Base-by-base conservation (phyloP, 257 asterid genomes). In the Ehretia macrophylla region DNA sequence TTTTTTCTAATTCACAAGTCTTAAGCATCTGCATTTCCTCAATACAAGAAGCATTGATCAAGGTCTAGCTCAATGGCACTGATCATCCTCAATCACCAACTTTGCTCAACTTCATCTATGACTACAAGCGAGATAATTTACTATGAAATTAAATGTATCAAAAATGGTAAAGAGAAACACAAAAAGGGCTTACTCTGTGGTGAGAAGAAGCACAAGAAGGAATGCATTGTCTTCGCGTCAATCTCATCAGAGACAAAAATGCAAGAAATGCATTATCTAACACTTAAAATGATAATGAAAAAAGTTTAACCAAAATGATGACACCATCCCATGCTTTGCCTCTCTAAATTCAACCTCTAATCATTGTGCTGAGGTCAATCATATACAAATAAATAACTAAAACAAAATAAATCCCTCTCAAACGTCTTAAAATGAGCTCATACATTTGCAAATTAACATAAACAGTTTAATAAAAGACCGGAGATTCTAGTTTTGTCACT, bases 151-250 rank as follows among this genome's bases (percentile, higher is more conserved):
- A 27, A 27, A 27, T 27, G 35, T 27, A 27, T 20, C 2, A 42
- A 40, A 20, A 56, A 22, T 48, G 57, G 42, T 52, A 59, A 22
- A 56, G 56, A 5, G 17, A 50, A 13, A n/a, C 51, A 59, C 44
- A 40, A n/a, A 35, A 64, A 56, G 27, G 66, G 71, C 82, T 79
- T 83, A 88, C 95, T 77, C 77, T 76, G 56, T 67, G 83, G 57
- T 76, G 77, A 71, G 85, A 85, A 27, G 52, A 5, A 49, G 95
- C 82, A 79, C 93, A 88, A 72, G 90, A 88, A 67, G 83, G 93
- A 17, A 81, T 81, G 76, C 74, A 88, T 69, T 78, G 83, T 60
- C 85, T 78, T 60, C 73, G 76, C 81, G 87, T 83, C 69, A 85
- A 81, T 81, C 82, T 81, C 94, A 88, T 81, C 74, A 74, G 74